Evolutionary conservation across 306 rosid species (phyloP), one percentile per base, ranked within the genome.

Genomic region (Lathyrus sativus): DNA sequence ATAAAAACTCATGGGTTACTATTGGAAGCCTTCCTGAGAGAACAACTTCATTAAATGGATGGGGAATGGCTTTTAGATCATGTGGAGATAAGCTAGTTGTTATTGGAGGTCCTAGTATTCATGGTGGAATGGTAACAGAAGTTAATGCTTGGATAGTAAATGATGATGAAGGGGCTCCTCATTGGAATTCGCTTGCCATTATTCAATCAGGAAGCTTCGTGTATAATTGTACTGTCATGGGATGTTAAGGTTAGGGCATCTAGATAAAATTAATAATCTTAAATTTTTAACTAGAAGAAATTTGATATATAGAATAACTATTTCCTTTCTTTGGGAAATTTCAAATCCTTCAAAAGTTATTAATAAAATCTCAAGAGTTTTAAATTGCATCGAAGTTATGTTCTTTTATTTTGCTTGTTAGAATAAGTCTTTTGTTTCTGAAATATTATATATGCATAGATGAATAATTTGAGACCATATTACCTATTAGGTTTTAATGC

Each of bases 161-260:
- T 46, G 91, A 74, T 24, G 26, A 24, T 24, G 26, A 24, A 56
- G 85, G 78, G 35, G 78, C 80, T 11, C 82, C 81, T 0, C 77
- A 66, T 1, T 90, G 95, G 95, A 62, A 90, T 55, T 15, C 81
- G 62, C 87, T 90, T 11, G 95, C 76, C 5, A 72, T 67, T 12
- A 85, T 69, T 72, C 57, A 38, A 11, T 77, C 76, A 0, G 85
- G 86, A 19, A 78, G 72, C 62, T 90, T 88, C 68, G 95, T 90
- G 71, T 84, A 79, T 72, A 90, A 90, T 72, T 90, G 91, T 63
- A 78, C 95, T 0, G 95, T 87, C 59, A 87, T 90, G 96, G 95
- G 91, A 79, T 90, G 96, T 72, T 90, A 79, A 87, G 66, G 65
- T 26, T 49, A 19, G 10, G 50, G 67, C 9, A 24, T 50, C 13